Evolutionary conservation across 2,329 filamentous ascomycete genomes (phyloP).

Genomic region (Xylariomycetidae sp.): DNA sequence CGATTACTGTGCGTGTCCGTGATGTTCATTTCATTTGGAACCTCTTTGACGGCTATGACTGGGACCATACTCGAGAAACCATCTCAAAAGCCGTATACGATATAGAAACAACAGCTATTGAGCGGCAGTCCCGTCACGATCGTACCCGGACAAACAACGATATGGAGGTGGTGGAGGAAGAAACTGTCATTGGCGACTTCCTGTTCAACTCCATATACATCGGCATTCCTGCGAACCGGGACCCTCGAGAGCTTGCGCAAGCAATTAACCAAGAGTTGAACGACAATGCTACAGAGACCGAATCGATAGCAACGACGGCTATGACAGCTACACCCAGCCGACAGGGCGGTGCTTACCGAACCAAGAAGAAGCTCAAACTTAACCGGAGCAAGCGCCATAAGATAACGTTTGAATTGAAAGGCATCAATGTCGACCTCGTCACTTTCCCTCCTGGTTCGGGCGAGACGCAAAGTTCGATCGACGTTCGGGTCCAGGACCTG

Average conservation of each 20-base stretch:
- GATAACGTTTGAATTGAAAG: constrained; percentile 88
- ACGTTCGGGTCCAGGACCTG: constrained; percentile 75
- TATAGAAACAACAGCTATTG: constrained; percentile 76
- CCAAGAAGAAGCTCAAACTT: constrained; percentile 63
- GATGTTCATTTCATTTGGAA: constrained; percentile 97
- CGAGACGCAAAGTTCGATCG: constrained; percentile 83
- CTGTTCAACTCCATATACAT: constrained; percentile 99
- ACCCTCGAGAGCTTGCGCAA: constrained; percentile 73
- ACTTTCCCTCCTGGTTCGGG: constrained; percentile 71
- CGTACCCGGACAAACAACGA: constrained; percentile 51
- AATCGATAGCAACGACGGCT: constrained; percentile 77
- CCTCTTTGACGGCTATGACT: constrained; percentile 95
- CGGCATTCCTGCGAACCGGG: constrained; percentile 79
- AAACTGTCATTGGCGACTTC: constrained; percentile 87
- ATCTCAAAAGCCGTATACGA: constrained; percentile 86
- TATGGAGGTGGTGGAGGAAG: constrained; percentile 72
- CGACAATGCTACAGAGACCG: constrained; percentile 81
- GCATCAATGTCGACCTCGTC: constrained; percentile 77
- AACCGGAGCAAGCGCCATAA: constrained; percentile 87
- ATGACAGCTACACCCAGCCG: constrained; percentile 54
- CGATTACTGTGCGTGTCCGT: constrained; percentile 71
- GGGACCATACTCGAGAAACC: constrained; percentile 78
- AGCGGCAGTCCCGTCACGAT: constrained; percentile 59
- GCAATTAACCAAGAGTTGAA: constrained; percentile 88
- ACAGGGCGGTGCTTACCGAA: constrained; percentile 36